A percentile compares a stretch with the other conserved stretches of the same genome.
Evolutionary conservation across 768 basidiomycete genomes (phyloP).

Genomic region (Harrya chromipes): DNA sequence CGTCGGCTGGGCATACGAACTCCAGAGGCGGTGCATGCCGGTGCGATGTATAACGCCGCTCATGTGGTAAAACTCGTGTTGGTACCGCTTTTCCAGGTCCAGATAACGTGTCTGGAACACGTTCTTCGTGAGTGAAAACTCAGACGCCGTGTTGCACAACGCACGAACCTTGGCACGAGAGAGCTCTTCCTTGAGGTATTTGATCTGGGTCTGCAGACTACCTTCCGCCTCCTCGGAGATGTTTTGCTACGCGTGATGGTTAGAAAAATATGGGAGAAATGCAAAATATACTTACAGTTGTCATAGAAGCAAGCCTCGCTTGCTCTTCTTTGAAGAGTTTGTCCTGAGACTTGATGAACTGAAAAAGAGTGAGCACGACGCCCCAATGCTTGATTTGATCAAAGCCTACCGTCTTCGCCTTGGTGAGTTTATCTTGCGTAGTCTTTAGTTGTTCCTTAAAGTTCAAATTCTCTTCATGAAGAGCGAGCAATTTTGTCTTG

Average conservation of each 20-base stretch:
- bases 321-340: slow-evolving; percentile 83
- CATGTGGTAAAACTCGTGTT: slow-evolving; percentile 80
- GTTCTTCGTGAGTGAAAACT: neutral
- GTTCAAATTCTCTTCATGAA: slow-evolving; percentile 75
- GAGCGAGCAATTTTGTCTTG: slow-evolving; percentile 64
- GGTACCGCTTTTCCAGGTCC: slow-evolving; percentile 61
- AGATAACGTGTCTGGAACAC: slow-evolving; percentile 42
- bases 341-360: slow-evolving; percentile 95
- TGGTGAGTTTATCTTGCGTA: slow-evolving; percentile 69
- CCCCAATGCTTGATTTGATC: neutral
- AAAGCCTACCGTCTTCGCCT: slow-evolving; percentile 63
- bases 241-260: slow-evolving; percentile 32
- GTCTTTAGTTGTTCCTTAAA: slow-evolving; percentile 72
- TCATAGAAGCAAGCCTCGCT: slow-evolving; percentile 48
- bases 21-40: slow-evolving; percentile 62
- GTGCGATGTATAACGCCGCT: slow-evolving; percentile 67
- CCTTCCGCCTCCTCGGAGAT: slow-evolving; percentile 73
- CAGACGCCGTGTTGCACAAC: neutral
- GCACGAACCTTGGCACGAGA: slow-evolving; percentile 49
- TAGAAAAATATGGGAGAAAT: slow-evolving; percentile 3
- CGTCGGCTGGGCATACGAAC: slow-evolving; percentile 52
- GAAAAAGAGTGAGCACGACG: slow-evolving; percentile 4
- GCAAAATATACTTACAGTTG: slow-evolving; percentile 38
- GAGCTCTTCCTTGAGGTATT: slow-evolving; percentile 63
- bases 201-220: slow-evolving; percentile 61